Conservation (phyloP, 208 protist genomes). For the Crithidia expoeki region DNA sequence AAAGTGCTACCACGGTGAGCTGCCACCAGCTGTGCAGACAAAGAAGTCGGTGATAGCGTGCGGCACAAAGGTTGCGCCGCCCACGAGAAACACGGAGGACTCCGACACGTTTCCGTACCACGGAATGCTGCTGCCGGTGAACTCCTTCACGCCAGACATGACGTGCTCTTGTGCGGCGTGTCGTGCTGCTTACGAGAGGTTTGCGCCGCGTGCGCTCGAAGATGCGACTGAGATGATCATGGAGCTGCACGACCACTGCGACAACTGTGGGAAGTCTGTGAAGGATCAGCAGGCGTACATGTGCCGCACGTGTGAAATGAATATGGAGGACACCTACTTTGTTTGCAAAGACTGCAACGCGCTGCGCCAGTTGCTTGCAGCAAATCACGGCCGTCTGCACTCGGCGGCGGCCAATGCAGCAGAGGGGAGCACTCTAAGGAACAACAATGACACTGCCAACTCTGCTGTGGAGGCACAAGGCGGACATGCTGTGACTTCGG, state of each 20-base stretch:
- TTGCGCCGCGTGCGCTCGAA: conserved; percentile 62
- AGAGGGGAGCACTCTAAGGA: neutral
- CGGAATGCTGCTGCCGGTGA: conserved; percentile 74
- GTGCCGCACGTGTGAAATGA: conserved; percentile 83
- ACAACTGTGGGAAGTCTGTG: conserved; percentile 61
- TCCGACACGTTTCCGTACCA: conserved; percentile 61
- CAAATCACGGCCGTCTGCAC: conserved; percentile 6
- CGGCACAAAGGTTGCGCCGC: conserved; percentile 23
- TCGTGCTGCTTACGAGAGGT: conserved; percentile 59
- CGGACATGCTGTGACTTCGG: neutral
- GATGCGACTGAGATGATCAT: conserved; percentile 75
- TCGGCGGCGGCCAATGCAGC: neutral
- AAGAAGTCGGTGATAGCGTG: conserved; percentile 51
- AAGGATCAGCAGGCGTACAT: conserved; percentile 68
- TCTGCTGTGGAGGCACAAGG: neutral
- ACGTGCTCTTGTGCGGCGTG: conserved; percentile 73
- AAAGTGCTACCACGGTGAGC: conserved; percentile 62
- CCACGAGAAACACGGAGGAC: conserved; percentile 7
- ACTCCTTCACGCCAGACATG: conserved; percentile 61
- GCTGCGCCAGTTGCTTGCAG: conserved; percentile 41
- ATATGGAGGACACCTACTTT: conserved; percentile 58
- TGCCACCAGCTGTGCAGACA: conserved; percentile 42
- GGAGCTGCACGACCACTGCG: conserved; percentile 72
- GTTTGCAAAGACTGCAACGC: conserved; percentile 75
- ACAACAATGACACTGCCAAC: neutral